These are phyloP conservation scores for Cladosporium sphaerospermum DNA, from an alignment of 2,329 filamentous ascomycete species.

Conservation along the genomic window DNA sequence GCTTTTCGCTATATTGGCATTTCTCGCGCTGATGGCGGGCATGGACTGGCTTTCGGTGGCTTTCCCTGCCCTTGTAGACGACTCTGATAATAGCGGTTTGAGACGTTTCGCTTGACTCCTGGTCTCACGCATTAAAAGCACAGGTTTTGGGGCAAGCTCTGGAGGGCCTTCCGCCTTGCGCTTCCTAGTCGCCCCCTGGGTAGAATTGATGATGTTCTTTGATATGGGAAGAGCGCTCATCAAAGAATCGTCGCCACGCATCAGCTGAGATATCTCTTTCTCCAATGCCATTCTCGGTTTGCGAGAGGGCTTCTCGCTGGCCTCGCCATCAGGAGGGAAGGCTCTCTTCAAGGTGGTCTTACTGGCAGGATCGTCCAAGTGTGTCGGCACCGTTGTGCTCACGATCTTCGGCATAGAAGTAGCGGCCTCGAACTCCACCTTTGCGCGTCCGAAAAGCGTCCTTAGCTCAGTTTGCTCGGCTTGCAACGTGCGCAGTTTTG, in stretches of 20 bases:
- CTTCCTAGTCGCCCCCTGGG: background rate
- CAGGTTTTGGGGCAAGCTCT: background rate
- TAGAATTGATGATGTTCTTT: background rate
- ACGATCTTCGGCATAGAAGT: too few species aligned
- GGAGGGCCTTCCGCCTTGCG: background rate
- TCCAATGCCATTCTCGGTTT: background rate
- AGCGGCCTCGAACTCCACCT: too few species aligned
- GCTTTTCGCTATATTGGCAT: too few species aligned
- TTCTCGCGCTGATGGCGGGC: too few species aligned
- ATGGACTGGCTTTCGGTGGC: too few species aligned
- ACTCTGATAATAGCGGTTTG: background rate
- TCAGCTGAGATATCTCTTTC: slow-evolving; percentile 1
- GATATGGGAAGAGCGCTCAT: background rate
- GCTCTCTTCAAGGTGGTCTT: too few species aligned
- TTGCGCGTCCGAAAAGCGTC: too few species aligned
- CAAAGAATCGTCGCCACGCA: background rate
- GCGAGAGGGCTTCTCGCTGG: too few species aligned
- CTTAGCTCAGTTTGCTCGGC: background rate
- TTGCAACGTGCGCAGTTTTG: background rate
- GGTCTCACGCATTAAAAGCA: background rate
- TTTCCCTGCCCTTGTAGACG: too few species aligned
- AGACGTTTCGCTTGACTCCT: background rate
- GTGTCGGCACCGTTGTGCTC: too few species aligned
- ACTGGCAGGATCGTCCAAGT: too few species aligned
- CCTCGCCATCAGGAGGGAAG: too few species aligned